Evolutionary conservation across 345 rosid species (phyloP).

Genomic region (Streptanthus diversifolius): DNA sequence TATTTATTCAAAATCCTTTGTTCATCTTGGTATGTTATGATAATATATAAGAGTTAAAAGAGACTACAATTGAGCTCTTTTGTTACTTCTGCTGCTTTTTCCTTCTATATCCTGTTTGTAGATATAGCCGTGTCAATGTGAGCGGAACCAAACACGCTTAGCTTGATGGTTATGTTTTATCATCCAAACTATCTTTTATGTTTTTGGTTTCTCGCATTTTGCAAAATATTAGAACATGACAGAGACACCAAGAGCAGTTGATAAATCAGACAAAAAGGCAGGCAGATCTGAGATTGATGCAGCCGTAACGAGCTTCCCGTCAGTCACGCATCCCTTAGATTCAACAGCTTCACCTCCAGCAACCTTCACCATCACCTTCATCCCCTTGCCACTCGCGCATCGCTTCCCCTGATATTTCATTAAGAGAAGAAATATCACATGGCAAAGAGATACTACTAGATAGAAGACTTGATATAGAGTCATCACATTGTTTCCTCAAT

Average conservation of each 20-base stretch:
- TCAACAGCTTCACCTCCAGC: slow-evolving; percentile 44
- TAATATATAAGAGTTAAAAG: not conserved
- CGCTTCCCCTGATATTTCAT: slow-evolving; percentile 25
- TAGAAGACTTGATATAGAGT: not conserved
- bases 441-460: not conserved
- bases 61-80: not conserved
- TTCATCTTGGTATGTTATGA: not conserved
- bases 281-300: slow-evolving; percentile 43
- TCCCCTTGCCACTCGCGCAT: slow-evolving; percentile 39
- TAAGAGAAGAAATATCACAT: not conserved
- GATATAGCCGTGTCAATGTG: too few relatives aligned
- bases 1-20: slow-evolving; percentile 6
- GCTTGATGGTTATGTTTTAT: not conserved
- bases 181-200: not conserved
- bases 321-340: slow-evolving; percentile 35
- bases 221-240: slow-evolving; percentile 31
- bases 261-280: slow-evolving; percentile 34
- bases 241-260: slow-evolving; percentile 38
- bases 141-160: too few relatives aligned
- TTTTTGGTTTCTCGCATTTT: not conserved
- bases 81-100: not conserved
- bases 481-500: not conserved
- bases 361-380: slow-evolving; percentile 46
- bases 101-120: not conserved
- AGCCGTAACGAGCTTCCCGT: slow-evolving; percentile 49